Evolutionary conservation across 306 rosid species (phyloP).

Genomic region (Coriaria nepalensis): DNA sequence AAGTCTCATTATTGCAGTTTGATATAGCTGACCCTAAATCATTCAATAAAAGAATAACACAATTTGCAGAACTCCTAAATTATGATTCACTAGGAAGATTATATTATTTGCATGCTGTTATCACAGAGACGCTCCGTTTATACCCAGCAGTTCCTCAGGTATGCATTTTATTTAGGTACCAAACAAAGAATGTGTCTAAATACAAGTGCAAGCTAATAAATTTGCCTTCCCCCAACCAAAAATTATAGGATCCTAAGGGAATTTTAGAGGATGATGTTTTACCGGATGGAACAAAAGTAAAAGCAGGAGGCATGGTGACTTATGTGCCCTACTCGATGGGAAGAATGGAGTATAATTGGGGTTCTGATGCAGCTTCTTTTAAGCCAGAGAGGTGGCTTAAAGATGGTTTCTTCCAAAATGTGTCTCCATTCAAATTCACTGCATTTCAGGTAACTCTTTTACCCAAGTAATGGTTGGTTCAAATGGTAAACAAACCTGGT

Average conservation of each 20-base stretch:
- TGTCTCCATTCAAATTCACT: slow-evolving; percentile 85
- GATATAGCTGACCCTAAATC: slow-evolving; percentile 39
- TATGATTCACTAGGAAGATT: slow-evolving; percentile 57
- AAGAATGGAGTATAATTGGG: slow-evolving; percentile 92
- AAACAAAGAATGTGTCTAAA: not conserved
- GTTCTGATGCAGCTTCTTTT: slow-evolving; percentile 64
- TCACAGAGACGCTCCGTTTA: slow-evolving; percentile 79
- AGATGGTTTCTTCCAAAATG: slow-evolving; percentile 48
- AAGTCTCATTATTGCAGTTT: slow-evolving; percentile 26
- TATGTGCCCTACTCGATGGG: slow-evolving; percentile 98
- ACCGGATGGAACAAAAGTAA: slow-evolving; percentile 83
- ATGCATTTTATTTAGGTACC: not conserved
- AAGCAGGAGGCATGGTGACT: slow-evolving; percentile 96
- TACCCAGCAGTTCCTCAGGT: slow-evolving; percentile 99
- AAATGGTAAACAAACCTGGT: slow-evolving; percentile 1
- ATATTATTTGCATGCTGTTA: slow-evolving; percentile 74
- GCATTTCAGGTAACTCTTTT: slow-evolving; percentile 60
- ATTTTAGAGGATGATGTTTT: slow-evolving; percentile 70
- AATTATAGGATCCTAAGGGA: slow-evolving; percentile 71
- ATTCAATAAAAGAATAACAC: slow-evolving; percentile 42
- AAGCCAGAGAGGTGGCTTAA: slow-evolving; percentile 80
- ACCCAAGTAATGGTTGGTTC: not conserved
- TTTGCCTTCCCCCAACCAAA: too few relatives aligned
- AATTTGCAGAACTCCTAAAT: slow-evolving; percentile 42
- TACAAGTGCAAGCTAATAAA: slow-evolving; percentile 2